phyloP scores from a whole-genome alignment of 495 filamentous ascomycete species.

The Diplogelasinospora grovesii region DNA sequence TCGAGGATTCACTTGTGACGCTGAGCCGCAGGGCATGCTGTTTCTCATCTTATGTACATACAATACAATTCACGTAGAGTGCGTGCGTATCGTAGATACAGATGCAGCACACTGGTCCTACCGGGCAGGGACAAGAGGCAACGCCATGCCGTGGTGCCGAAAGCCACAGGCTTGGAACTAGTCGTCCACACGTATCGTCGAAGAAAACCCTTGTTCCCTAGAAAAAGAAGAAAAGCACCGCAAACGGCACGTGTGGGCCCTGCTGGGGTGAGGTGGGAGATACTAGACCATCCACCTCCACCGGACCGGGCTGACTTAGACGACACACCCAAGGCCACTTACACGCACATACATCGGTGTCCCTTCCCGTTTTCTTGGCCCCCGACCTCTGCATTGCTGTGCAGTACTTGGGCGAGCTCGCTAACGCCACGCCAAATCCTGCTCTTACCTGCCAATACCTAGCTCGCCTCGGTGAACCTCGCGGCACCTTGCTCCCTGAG shows the following conservation, averaged over 20 bases:
- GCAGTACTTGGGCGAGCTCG: too few relatives aligned
- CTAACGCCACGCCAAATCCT: conserved; percentile 13
- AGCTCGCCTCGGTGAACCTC: conserved; percentile 21
- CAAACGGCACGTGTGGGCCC: conserved; percentile 20
- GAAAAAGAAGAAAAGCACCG: conserved; percentile 5
- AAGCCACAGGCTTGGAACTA: conserved; percentile 18
- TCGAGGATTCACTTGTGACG: too few relatives aligned
- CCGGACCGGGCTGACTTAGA: background rate
- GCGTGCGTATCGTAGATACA: too few relatives aligned
- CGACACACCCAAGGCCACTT: background rate
- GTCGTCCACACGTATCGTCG: background rate
- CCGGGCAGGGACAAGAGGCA: conserved; percentile 11
- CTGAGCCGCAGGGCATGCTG: too few relatives aligned
- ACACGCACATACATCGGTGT: conserved; percentile 10
- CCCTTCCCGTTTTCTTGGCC: conserved; percentile 19
- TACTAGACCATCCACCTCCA: conserved; percentile 17
- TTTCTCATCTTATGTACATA: too few relatives aligned
- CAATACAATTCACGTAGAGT: too few relatives aligned
- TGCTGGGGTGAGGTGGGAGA: conserved; percentile 11
- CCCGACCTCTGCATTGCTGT: conserved; percentile 7
- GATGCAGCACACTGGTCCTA: too few relatives aligned
- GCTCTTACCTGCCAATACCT: conserved; percentile 6
- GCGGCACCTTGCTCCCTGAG: conserved; percentile 19
- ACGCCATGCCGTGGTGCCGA: conserved; percentile 31
- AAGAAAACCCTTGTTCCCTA: background rate